Evolutionary conservation across 352 stramenopile species (phyloP).

Genomic region (Elongisporangium undulatum): DNA sequence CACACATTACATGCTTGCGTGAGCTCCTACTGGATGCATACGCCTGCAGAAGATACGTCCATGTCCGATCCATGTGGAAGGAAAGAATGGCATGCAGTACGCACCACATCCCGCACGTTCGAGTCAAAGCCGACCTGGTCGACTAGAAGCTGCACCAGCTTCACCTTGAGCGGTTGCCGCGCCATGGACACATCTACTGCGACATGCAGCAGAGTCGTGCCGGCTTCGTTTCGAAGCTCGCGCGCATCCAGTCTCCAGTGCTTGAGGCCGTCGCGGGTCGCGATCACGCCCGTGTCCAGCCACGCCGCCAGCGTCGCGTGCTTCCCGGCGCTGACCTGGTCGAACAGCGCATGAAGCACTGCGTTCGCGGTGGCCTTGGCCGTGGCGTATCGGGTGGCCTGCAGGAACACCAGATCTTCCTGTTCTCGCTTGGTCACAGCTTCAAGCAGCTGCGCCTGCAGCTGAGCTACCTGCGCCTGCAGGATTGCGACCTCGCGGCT

Average conservation of each 20-base stretch:
- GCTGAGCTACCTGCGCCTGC: constrained; percentile 44
- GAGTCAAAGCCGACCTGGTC: constrained; percentile 68
- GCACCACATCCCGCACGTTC: constrained; percentile 60
- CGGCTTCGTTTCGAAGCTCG: constrained; percentile 58
- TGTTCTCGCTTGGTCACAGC: constrained; percentile 56
- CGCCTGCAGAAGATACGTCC: neutral
- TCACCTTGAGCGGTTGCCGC: constrained; percentile 59
- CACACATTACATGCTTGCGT: constrained; percentile 1
- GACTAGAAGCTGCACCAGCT: constrained; percentile 60
- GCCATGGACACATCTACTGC: constrained; percentile 66
- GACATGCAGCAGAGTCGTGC: constrained; percentile 59
- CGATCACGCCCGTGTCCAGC: constrained; percentile 66
- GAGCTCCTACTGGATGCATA: neutral
- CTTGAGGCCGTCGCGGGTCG: constrained; percentile 66
- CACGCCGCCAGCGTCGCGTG: constrained; percentile 43
- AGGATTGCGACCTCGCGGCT: constrained; percentile 21
- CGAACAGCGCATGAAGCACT: constrained; percentile 73
- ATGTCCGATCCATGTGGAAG: neutral
- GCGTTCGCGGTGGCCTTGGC: constrained; percentile 74
- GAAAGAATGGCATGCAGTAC: neutral
- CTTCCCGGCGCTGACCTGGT: constrained; percentile 61
- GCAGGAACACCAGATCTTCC: constrained; percentile 53
- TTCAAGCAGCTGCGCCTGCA: constrained; percentile 35
- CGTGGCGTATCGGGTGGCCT: constrained; percentile 46
- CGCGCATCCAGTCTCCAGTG: constrained; percentile 69